These are phyloP conservation scores for Aspergillus caelatus DNA, from an alignment of 2,329 filamentous ascomycete species.

Conservation along the genomic window DNA sequence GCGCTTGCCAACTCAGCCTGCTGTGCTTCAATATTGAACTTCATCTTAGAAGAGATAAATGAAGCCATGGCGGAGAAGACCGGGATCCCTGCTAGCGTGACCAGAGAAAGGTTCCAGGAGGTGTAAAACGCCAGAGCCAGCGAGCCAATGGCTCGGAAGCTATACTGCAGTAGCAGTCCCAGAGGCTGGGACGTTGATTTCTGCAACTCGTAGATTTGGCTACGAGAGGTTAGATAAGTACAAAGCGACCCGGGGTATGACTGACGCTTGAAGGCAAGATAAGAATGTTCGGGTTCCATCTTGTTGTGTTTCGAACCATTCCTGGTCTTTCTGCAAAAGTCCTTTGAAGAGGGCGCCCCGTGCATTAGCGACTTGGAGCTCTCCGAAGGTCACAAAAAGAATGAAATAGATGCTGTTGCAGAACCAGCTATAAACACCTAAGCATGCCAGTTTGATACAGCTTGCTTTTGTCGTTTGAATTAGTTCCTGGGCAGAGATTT, in stretches of 20 bases:
- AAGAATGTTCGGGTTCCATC: constrained; percentile 74
- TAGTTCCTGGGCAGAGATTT: constrained; percentile 54
- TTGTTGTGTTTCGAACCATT: constrained; percentile 77
- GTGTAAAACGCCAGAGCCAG: constrained; percentile 73
- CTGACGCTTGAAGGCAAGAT: constrained; percentile 73
- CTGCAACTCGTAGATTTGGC: constrained; percentile 81
- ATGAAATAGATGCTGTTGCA: constrained; percentile 68
- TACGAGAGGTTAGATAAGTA: constrained; percentile 39
- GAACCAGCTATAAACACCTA: constrained; percentile 70
- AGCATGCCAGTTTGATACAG: constrained; percentile 62
- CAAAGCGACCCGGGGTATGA: constrained; percentile 9
- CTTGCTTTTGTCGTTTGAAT: constrained; percentile 60
- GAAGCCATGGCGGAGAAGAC: constrained; percentile 64
- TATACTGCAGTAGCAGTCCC: constrained; percentile 67
- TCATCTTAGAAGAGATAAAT: constrained; percentile 63
- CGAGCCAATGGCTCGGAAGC: constrained; percentile 66
- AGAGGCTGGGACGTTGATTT: constrained; percentile 77
- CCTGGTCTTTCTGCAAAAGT: constrained; percentile 72
- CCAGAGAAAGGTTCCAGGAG: constrained; percentile 82
- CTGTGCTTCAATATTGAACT: constrained; percentile 69
- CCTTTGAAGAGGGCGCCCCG: constrained; percentile 67
- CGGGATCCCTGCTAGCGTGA: constrained; percentile 74
- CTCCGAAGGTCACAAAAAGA: constrained; percentile 77
- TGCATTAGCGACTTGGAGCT: constrained; percentile 71
- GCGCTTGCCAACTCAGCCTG: constrained; percentile 68